Percentiles rank a stretch among this genome's conserved stretches.
Conservation (phyloP, 176 grass and related monocot genomes). For the Bonia amplexicaulis region DNA sequence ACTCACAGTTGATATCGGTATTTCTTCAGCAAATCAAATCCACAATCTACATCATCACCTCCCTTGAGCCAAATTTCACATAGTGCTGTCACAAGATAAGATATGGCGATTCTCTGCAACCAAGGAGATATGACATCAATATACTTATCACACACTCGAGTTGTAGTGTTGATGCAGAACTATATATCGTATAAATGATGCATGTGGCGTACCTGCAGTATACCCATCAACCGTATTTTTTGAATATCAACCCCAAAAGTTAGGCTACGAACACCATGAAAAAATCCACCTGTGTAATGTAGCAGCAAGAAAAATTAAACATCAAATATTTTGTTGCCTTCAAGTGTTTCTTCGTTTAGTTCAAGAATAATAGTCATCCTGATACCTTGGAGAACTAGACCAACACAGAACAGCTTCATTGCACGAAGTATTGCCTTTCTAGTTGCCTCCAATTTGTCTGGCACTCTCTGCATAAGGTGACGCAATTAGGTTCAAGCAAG, state of each 20-base stretch:
- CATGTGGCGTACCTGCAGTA: constrained; percentile 60
- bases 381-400: constrained; percentile 89
- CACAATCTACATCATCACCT: constrained; percentile 41
- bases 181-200: background rate
- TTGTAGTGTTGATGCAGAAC: background rate
- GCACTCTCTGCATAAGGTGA: constrained; percentile 53
- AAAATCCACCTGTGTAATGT: constrained; percentile 60
- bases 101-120: constrained; percentile 85
- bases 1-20: constrained; percentile 68
- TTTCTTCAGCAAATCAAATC: constrained; percentile 53
- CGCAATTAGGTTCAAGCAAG: background rate
- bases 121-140: background rate
- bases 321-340: background rate
- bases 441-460: constrained; percentile 60
- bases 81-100: constrained; percentile 65
- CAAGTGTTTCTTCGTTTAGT: background rate
- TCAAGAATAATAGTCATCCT: background rate
- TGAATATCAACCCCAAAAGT: constrained; percentile 73
- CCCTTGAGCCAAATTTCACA: constrained; percentile 92
- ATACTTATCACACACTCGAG: background rate
- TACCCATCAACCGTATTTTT: constrained; percentile 69
- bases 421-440: constrained; percentile 71
- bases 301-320: constrained; percentile 9
- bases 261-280: constrained; percentile 76
- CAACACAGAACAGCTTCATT: constrained; percentile 74